Percentiles rank a stretch among this genome's conserved stretches.
These are phyloP conservation scores for Colletotrichum spaethianum DNA, from an alignment of 2,329 filamentous ascomycete genomes.

Conservation along the genomic window DNA sequence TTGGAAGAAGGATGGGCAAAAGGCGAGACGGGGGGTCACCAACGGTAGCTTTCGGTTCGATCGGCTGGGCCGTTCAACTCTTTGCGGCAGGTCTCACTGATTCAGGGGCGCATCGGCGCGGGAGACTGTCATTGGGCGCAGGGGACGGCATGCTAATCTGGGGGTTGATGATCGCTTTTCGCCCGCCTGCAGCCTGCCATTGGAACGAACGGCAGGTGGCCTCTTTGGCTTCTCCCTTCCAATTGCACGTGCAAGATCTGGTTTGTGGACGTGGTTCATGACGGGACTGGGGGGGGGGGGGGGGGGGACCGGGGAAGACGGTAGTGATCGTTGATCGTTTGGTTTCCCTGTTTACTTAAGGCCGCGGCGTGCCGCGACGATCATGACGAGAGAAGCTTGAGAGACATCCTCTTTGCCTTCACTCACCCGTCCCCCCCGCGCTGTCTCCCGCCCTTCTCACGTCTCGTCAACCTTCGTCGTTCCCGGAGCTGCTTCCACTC, in stretches of 20 bases:
- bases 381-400: no score
- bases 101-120: constrained; percentile 10
- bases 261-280: constrained; percentile 25
- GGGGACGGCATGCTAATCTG: constrained; percentile 7
- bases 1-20: not conserved
- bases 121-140: constrained; percentile 19
- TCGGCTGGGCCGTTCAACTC: constrained; percentile 3
- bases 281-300: not conserved
- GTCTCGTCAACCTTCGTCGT: not conserved
- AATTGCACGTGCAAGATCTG: not conserved
- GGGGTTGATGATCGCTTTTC: not conserved
- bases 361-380: not conserved
- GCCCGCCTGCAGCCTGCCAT: not conserved
- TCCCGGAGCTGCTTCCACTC: not conserved
- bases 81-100: constrained; percentile 8
- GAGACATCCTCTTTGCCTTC: not conserved
- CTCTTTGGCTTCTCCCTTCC: not conserved
- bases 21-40: not conserved
- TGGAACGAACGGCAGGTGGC: not conserved
- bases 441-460: not conserved
- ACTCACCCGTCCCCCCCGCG: not conserved
- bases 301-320: not conserved
- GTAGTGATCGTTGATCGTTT: not conserved
- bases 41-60: constrained; percentile 1
- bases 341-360: constrained; percentile 30